phyloP scores from a whole-genome alignment of 441 rosid genomes.

The Hura crepitans region DNA sequence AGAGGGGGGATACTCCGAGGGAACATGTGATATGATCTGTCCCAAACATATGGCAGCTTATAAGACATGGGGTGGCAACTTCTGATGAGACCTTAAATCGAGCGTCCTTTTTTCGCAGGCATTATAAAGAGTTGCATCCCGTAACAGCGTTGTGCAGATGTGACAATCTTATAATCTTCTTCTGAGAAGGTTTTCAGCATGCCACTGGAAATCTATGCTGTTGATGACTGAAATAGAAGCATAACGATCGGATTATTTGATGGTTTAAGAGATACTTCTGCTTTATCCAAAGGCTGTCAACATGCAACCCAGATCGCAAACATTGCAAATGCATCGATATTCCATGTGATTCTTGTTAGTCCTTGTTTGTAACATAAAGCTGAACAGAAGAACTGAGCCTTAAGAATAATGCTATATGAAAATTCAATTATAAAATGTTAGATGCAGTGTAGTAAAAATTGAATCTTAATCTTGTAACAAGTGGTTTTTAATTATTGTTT shows the following conservation, averaged over 20 bases:
- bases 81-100: neutral
- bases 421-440: neutral
- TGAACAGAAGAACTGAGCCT: neutral
- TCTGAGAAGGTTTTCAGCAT: neutral
- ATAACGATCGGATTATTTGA: neutral
- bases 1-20: constrained; percentile 2
- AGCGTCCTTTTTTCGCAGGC: neutral
- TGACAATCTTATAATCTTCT: neutral
- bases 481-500: neutral
- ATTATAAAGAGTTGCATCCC: neutral
- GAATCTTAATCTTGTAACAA: neutral
- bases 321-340: neutral
- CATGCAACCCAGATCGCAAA: neutral
- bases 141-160: constrained; percentile 1
- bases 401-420: neutral
- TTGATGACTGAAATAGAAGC: neutral
- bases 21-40: neutral
- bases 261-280: neutral
- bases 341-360: neutral
- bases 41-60: neutral
- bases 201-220: neutral
- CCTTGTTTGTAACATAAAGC: neutral
- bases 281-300: neutral
- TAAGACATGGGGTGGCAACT: neutral
- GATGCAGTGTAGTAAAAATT: neutral